Evolutionary conservation across 2,329 filamentous ascomycete genomes (phyloP).

Genomic region (Cordyceps cicadae): DNA sequence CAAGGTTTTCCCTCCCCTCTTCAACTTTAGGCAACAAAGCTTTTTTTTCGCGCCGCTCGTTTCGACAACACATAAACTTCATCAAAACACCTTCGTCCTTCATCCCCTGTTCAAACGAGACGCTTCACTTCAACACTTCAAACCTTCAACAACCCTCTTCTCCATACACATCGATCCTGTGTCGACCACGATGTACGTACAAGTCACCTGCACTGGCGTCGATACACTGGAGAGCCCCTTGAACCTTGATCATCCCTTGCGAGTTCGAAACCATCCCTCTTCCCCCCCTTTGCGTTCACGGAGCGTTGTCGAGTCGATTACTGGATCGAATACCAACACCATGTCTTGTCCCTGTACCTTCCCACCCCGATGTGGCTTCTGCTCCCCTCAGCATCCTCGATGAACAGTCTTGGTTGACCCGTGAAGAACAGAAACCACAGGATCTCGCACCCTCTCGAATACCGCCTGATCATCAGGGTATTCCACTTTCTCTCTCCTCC

Average conservation of each 20-base stretch:
- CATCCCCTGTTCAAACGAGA: not conserved
- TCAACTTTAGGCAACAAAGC: too few relatives aligned
- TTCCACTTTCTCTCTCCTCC: not conserved
- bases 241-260: not conserved
- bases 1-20: too few relatives aligned
- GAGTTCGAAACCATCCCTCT: not conserved
- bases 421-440: not conserved
- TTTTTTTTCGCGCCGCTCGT: not conserved
- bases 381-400: not conserved
- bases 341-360: not conserved
- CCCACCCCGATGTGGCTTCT: not conserved
- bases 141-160: not conserved
- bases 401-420: not conserved
- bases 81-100: not conserved
- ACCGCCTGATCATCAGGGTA: not conserved
- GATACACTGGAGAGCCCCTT: not conserved
- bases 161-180: not conserved
- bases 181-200: not conserved
- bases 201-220: not conserved
- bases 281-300: not conserved
- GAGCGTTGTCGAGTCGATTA: not conserved
- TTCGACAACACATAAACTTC: not conserved
- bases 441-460: not conserved
- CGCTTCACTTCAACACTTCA: not conserved
- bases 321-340: not conserved